These are phyloP conservation scores for Suillus luteus DNA, from an alignment of 768 basidiomycete genomes.

Conservation along the genomic window DNA sequence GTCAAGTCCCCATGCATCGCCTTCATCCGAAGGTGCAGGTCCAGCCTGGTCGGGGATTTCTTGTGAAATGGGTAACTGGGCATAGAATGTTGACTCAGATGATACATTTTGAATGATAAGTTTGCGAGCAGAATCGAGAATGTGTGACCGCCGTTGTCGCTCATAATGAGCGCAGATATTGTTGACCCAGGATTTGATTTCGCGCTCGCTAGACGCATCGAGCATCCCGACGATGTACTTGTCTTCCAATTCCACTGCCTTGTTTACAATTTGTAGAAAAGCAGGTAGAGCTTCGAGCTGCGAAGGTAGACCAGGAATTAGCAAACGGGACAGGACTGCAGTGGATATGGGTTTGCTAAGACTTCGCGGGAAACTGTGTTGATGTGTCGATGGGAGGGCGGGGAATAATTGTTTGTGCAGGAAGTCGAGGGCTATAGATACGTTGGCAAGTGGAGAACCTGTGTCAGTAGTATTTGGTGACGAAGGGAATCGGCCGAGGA, in stretches of 20 bases:
- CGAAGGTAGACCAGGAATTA: conserved; percentile 71
- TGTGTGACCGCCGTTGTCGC: conserved; percentile 63
- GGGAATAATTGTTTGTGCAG: conserved; percentile 59
- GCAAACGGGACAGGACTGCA: conserved; percentile 63
- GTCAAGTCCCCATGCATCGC: conserved; percentile 46
- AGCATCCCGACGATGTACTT: conserved; percentile 51
- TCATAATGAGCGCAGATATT: conserved; percentile 77
- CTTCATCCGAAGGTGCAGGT: conserved; percentile 14
- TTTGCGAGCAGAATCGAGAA: conserved; percentile 62
- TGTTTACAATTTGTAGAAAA: conserved; percentile 58
- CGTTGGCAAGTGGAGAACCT: conserved; percentile 50
- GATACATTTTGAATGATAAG: conserved; percentile 45
- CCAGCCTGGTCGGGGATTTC: conserved; percentile 6
- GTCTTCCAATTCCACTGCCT: conserved; percentile 70
- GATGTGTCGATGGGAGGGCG: conserved; percentile 50
- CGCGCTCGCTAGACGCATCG: conserved; percentile 46
- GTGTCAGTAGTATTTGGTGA: conserved; percentile 43
- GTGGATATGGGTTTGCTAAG: conserved; percentile 62
- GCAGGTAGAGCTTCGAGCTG: conserved; percentile 57
- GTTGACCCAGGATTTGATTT: conserved; percentile 70
- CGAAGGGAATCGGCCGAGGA: conserved; percentile 48
- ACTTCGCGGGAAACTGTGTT: conserved; percentile 50
- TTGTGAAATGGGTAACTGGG: conserved; percentile 20
- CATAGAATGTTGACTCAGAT: conserved; percentile 28
- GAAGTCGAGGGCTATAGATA: conserved; percentile 64